Percentiles rank a stretch among this genome's conserved stretches.
Evolutionary conservation across 2,329 filamentous ascomycete genomes (phyloP).

Genomic region (Phialophora expanda): DNA sequence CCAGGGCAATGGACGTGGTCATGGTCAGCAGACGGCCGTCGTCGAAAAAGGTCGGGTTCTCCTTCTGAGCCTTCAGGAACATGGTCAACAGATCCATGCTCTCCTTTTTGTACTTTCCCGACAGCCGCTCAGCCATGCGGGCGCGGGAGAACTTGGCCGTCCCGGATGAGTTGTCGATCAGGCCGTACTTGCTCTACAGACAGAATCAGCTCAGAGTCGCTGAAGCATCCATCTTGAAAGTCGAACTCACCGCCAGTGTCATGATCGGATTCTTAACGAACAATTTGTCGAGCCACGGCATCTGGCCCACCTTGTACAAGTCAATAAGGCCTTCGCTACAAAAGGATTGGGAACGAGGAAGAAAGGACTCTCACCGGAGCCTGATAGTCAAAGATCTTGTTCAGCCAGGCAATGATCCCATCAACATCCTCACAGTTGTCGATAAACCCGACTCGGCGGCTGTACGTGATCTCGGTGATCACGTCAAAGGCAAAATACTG

Average conservation of each 20-base stretch:
- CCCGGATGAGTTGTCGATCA: neutral
- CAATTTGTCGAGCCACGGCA: constrained; percentile 35
- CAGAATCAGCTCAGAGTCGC: neutral
- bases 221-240: constrained; percentile 70
- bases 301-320: constrained; percentile 28
- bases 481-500: constrained; percentile 47
- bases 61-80: constrained; percentile 32
- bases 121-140: constrained; percentile 43
- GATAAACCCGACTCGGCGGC: constrained; percentile 44
- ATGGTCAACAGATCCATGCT: constrained; percentile 34
- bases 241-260: constrained; percentile 68
- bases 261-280: constrained; percentile 35
- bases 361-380: constrained; percentile 60
- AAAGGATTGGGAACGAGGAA: neutral
- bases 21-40: constrained; percentile 42
- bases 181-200: neutral
- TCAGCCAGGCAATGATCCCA: constrained; percentile 46
- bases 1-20: constrained; percentile 42
- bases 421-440: constrained; percentile 43
- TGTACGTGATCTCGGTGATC: constrained; percentile 45
- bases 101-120: constrained; percentile 38
- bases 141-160: neutral
- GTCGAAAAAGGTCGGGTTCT: constrained; percentile 40
- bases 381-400: constrained; percentile 63
- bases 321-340: neutral